phyloP scores from a whole-genome alignment of 768 basidiomycete species.

The Phlebiopsis flavidoalba region DNA sequence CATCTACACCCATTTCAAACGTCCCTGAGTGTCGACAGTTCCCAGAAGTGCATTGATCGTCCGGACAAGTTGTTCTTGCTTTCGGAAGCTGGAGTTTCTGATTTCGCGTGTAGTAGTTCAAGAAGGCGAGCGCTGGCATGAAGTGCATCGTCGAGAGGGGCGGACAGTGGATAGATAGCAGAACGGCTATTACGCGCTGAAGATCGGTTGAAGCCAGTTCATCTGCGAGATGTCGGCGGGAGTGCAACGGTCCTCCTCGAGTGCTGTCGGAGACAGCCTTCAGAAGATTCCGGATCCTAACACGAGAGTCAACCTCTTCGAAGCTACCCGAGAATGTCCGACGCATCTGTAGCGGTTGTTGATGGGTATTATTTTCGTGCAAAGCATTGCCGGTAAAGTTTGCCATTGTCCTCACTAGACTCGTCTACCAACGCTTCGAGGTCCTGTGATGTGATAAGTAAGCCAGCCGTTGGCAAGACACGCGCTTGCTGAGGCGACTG shows the following conservation, averaged over 20 bases:
- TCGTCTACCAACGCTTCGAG: slow-evolving; percentile 68
- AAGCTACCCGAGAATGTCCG: slow-evolving; percentile 92
- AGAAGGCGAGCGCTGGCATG: neutral
- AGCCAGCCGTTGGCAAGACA: slow-evolving; percentile 80
- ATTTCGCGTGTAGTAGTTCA: neutral
- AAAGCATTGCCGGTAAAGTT: slow-evolving; percentile 63
- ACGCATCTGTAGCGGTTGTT: slow-evolving; percentile 88
- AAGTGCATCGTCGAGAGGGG: neutral
- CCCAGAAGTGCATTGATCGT: slow-evolving; percentile 17
- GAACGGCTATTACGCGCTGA: neutral
- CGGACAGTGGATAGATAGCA: neutral
- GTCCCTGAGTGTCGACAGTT: slow-evolving; percentile 34
- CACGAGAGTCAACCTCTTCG: slow-evolving; percentile 75
- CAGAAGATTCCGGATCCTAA: slow-evolving; percentile 32
- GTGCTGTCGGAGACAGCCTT: slow-evolving; percentile 32
- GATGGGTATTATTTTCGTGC: slow-evolving; percentile 67
- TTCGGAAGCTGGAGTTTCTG: neutral
- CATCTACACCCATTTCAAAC: slow-evolving; percentile 96
- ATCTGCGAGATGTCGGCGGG: slow-evolving; percentile 4
- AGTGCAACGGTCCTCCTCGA: slow-evolving; percentile 12
- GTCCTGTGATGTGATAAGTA: slow-evolving; percentile 83
- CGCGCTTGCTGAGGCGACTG: slow-evolving; percentile 70
- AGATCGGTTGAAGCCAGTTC: neutral
- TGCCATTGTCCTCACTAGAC: slow-evolving; percentile 65
- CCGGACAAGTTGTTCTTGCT: neutral